Evolutionary conservation across 176 grass and related monocot genomes (phyloP).

Genomic region (Olyra latifolia): DNA sequence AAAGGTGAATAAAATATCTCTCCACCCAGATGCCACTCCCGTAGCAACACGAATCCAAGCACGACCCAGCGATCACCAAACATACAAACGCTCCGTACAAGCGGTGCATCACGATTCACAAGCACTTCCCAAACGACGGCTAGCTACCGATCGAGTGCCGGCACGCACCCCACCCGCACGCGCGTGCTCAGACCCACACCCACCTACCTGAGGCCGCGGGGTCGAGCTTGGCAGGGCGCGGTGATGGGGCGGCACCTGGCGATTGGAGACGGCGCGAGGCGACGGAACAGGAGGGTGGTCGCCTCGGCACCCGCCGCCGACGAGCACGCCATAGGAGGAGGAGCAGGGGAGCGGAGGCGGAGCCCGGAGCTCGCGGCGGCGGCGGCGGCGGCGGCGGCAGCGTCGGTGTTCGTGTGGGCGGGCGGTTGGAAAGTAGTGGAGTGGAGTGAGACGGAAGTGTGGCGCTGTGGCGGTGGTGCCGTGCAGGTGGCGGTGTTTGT

Average conservation of each 20-base stretch:
- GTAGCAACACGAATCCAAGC: neutral
- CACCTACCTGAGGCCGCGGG: slow-evolving; percentile 33
- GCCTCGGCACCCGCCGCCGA: slow-evolving; percentile 38
- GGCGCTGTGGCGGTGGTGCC: too few relatives aligned
- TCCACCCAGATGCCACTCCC: neutral
- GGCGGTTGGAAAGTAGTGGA: slow-evolving; percentile 20
- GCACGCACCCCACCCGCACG: neutral
- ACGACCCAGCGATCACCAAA: neutral
- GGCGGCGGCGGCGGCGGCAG: too few relatives aligned
- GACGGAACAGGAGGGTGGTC: slow-evolving; percentile 26
- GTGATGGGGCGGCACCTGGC: slow-evolving; percentile 13
- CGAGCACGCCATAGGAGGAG: slow-evolving; percentile 32
- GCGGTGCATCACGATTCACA: too few relatives aligned
- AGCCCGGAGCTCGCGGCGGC: slow-evolving; percentile 5
- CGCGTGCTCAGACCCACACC: neutral
- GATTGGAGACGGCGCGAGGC: slow-evolving; percentile 6
- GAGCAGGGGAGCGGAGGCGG: neutral
- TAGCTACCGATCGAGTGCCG: neutral
- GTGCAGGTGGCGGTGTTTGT: neutral
- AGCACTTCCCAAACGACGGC: neutral
- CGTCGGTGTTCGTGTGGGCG: slow-evolving; percentile 20
- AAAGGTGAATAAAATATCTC: neutral
- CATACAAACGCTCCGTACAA: too few relatives aligned
- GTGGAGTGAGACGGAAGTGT: slow-evolving; percentile 39
- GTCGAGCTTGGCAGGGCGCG: slow-evolving; percentile 42